Evolutionary conservation across 495 filamentous ascomycete species (phyloP).

Genomic region (Lasiosphaeria ovina): DNA sequence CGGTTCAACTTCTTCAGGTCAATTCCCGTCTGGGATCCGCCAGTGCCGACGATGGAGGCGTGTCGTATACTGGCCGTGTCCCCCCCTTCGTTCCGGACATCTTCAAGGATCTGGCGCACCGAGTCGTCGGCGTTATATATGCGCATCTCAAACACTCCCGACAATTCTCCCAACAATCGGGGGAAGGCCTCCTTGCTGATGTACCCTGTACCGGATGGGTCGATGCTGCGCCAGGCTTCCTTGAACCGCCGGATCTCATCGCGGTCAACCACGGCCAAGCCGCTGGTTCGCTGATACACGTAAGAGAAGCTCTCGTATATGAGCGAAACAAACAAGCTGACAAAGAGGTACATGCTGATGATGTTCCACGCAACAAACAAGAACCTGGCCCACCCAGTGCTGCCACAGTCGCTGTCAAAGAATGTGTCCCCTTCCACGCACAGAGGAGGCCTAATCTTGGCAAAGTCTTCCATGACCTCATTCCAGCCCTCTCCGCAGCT

Average conservation of each 20-base stretch:
- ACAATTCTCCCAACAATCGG: slow-evolving; percentile 82
- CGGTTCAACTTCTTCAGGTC: slow-evolving; percentile 73
- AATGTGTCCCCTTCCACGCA: slow-evolving; percentile 69
- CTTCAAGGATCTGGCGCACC: slow-evolving; percentile 76
- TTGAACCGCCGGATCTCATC: slow-evolving; percentile 97
- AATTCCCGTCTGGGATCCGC: slow-evolving; percentile 57
- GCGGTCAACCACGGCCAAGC: slow-evolving; percentile 76
- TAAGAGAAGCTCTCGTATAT: slow-evolving; percentile 99
- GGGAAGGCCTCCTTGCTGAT: slow-evolving; percentile 93
- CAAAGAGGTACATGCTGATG: slow-evolving; percentile 99
- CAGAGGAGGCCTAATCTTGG: slow-evolving; percentile 67
- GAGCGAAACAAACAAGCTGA: slow-evolving; percentile 95
- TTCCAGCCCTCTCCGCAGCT: slow-evolving; percentile 97
- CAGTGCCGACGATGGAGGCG: slow-evolving; percentile 49
- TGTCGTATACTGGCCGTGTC: slow-evolving; percentile 54
- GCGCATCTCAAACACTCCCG: slow-evolving; percentile 95
- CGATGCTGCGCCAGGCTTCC: slow-evolving; percentile 94
- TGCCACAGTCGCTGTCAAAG: slow-evolving; percentile 89
- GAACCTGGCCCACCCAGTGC: slow-evolving; percentile 76
- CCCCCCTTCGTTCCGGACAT: slow-evolving; percentile 55
- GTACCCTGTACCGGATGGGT: slow-evolving; percentile 86
- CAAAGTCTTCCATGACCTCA: slow-evolving; percentile 93
- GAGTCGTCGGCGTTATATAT: slow-evolving; percentile 91
- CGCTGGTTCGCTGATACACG: slow-evolving; percentile 93
- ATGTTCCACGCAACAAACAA: slow-evolving; percentile 98